Evolutionary conservation across 306 rosid genomes (phyloP), one percentile per base, ranked within the genome.

Genomic region (Cicer arietinum): DNA sequence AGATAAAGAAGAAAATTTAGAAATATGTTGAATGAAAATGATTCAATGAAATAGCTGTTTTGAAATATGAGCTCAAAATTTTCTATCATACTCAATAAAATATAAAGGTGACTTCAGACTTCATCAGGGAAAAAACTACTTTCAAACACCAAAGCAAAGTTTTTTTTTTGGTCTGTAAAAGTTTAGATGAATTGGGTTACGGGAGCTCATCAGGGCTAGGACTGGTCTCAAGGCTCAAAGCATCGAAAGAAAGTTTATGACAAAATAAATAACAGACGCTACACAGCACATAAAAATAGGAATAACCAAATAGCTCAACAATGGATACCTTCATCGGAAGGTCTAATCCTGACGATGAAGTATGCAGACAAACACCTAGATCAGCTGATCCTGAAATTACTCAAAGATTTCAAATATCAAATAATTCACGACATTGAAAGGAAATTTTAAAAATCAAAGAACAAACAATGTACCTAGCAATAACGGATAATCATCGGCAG

Each of bases 311-410:
- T 30, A 30, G 37, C 37, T 30, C 37, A 30, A 62, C 30, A 54
- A 75, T 37, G 50, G 67, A 12, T 85, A 92, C 99, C 99, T 94
- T 94, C 99, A 92, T 94, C 42, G 99, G 99, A 85, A 92, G 99
- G 85, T 94, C 99, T 77, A 94, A 80, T 78, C 97, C 99, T 14
- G 99, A 94, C 47, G 99, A 94, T 44, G 97, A 94, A 60, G 97
- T 92, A 81, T 94, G 99, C 75, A 94, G 81, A 84, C 99, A 94
- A 73, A 94, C 92, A 60, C 99, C 99, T 46, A 94, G 84, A 74
- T 94, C 97, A 9, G 90, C 97, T 3, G 99, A 94, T 71, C 99
- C 99, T 94, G 87, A 56, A 79, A 77, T 85, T 30, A 64, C 13
- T 22, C 78, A 67, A 60, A 64, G 46, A 81, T 41, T 61, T 71